Base-by-base conservation (phyloP, 1,284 basidiomycete genomes). In the Leccinum subrobustum region DNA sequence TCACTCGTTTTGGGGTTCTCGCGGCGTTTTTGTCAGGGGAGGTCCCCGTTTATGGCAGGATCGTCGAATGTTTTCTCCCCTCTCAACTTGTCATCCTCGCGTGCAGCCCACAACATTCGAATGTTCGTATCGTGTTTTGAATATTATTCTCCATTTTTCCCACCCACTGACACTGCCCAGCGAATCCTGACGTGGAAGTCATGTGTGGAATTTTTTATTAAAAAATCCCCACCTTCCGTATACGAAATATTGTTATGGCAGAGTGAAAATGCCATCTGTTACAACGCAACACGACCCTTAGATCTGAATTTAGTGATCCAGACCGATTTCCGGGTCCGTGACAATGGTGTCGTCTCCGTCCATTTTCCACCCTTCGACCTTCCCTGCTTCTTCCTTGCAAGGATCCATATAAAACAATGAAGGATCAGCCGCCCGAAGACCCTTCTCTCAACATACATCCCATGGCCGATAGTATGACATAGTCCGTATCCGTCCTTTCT, bases 251-350 rank as follows among this genome's bases (percentile, higher is more conserved):
- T 70, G 62, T 76, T 73, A 73, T 73, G 72, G 74, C 72, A 76
- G 72, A 74, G 69, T 71, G 71, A 65, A 75, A 75, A 73, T 76
- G 74, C 73, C 71, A 72, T 72, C 70, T 72, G 74, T 75, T 75
- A 75, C 71, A 73, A 71, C 71, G 69, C 72, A 75, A 69, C 72
- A 65, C 73, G 71, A 76, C 75, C 76, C 76, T 77, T 83, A 85
- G 83, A 85, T 86, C 83, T 84, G 78, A 80, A 77, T 81, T 82
- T 78, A 79, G 79, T 82, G 81, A 83, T 84, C 78, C 76, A 81
- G 76, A 72, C 82, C 81, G 79, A 81, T 82, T 79, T 75, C 76
- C 76, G 78, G 71, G 79, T 75, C 81, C 79, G 75, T 75, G 70
- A 75, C 74, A 76, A 77, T 80, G 78, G 78, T 79, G 71, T 74